A percentile compares a stretch with the other conserved stretches of the same genome.
Conservation (phyloP, 345 rosid species). For the Gossypioides kirkii region DNA sequence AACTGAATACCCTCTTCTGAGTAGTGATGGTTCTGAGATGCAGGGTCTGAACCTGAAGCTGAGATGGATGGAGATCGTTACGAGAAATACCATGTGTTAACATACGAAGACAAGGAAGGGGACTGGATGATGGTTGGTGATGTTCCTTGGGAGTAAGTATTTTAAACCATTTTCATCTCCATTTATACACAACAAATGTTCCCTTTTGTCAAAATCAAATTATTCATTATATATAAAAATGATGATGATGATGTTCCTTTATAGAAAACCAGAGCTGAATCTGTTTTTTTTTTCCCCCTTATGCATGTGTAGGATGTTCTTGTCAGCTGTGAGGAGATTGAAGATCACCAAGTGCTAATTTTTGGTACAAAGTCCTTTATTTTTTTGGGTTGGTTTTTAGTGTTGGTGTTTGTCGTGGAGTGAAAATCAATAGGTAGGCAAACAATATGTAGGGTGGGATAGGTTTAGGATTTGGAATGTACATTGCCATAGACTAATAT, state of each 20-base stretch:
- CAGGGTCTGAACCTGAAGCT: neutral
- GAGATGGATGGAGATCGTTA: neutral
- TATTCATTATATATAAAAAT: neutral
- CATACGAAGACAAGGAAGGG: conserved; percentile 3
- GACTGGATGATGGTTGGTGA: conserved; percentile 5
- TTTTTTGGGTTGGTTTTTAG: neutral
- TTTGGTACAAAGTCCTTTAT: neutral
- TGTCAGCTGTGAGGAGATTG: conserved; percentile 1
- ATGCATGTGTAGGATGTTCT: neutral
- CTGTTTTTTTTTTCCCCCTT: neutral
- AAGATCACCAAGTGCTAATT: neutral
- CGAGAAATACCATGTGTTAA: neutral
- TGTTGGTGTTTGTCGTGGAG: neutral
- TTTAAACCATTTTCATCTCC: neutral
- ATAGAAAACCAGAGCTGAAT: neutral
- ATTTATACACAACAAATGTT: neutral
- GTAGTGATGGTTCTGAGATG: neutral
- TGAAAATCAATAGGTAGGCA: neutral
- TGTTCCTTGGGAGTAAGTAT: conserved; percentile 4
- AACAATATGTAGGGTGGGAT: neutral
- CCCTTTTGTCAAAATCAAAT: neutral
- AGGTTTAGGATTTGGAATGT: neutral
- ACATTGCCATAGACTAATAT: neutral
- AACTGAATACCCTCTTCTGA: neutral
- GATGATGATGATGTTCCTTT: neutral